phyloP scores from a whole-genome alignment of 2,329 filamentous ascomycete genomes.

The Penicillium occitanis region DNA sequence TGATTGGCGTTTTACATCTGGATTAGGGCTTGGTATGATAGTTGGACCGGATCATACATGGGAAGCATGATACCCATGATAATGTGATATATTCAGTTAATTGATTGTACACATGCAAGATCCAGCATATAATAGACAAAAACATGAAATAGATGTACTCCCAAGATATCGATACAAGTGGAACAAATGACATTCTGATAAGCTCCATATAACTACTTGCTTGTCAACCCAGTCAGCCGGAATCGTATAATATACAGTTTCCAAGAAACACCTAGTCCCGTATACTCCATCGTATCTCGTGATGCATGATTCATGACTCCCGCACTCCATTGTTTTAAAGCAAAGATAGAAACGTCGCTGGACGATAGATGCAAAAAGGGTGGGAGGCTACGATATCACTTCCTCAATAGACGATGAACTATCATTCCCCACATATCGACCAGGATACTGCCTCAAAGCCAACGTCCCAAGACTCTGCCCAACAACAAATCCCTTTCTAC shows the following conservation, averaged over 20 bases:
- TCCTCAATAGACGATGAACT: neutral
- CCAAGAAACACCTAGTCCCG: neutral
- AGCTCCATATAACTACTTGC: neutral
- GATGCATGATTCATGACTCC: constrained; percentile 1
- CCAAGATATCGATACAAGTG: neutral
- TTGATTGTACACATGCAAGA: neutral
- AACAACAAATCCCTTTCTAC: constrained; percentile 20
- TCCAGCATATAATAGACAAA: neutral
- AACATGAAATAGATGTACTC: neutral
- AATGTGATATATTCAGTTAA: neutral
- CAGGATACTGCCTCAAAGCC: constrained; percentile 18
- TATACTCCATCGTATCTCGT: neutral
- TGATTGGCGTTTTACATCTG: neutral
- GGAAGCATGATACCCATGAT: constrained; percentile 9
- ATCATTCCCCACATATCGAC: constrained; percentile 13
- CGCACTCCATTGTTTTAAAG: neutral
- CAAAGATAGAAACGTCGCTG: neutral
- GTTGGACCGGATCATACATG: neutral
- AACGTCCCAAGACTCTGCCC: constrained; percentile 17
- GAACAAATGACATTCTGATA: neutral
- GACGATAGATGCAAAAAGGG: neutral
- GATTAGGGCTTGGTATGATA: neutral
- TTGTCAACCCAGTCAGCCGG: neutral
- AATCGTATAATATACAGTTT: neutral
- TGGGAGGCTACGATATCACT: neutral